Conservation (phyloP, 1,284 basidiomycete genomes). For the Calocybe gambosa region DNA sequence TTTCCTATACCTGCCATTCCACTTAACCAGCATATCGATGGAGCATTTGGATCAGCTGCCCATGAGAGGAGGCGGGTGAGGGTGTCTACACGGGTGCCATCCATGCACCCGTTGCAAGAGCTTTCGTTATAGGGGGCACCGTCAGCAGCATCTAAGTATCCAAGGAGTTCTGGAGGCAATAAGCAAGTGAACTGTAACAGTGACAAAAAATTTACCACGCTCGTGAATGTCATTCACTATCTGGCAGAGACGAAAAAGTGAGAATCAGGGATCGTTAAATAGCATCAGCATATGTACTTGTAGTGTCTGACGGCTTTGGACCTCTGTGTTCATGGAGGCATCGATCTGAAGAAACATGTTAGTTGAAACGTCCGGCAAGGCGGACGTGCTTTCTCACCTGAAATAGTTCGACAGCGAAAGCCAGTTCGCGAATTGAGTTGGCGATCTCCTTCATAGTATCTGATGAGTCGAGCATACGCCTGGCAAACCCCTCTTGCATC, state of each 20-base stretch:
- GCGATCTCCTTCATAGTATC: background rate
- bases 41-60: conserved; percentile 6
- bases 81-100: conserved; percentile 2
- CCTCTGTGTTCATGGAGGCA: background rate
- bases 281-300: background rate
- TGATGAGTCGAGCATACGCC: background rate
- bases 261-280: background rate
- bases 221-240: background rate
- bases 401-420: background rate
- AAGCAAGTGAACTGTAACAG: background rate
- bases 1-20: conserved; percentile 19
- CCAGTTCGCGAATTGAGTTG: background rate
- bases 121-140: background rate
- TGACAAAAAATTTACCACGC: background rate
- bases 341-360: background rate
- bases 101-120: background rate
- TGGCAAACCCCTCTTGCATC: background rate
- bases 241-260: background rate
- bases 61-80: conserved; percentile 10
- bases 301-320: background rate
- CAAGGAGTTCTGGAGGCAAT: background rate
- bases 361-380: background rate
- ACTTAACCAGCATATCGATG: conserved; percentile 17
- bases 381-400: background rate
- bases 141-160: background rate